Evolutionary conservation across 441 rosid genomes (phyloP).

Genomic region (Adansonia madagascariensis): DNA sequence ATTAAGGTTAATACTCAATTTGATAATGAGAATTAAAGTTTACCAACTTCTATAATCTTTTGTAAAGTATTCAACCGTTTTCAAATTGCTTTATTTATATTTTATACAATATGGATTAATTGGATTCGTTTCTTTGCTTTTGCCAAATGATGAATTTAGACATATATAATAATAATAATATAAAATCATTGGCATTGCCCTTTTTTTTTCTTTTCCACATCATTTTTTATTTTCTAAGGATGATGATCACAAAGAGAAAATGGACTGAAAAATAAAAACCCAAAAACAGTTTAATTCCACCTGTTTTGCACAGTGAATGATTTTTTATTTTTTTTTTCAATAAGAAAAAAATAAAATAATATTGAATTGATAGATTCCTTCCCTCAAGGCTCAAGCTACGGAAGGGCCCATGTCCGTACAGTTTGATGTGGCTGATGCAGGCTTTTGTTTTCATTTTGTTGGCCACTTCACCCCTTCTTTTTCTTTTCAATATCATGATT

Average conservation of each 20-base stretch:
- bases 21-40: no score
- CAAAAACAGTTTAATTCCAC: background rate
- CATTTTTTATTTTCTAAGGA: no score
- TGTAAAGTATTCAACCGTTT: no score
- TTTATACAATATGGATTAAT: no score
- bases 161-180: no score
- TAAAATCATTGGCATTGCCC: no score
- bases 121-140: no score
- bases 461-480: constrained; percentile 5
- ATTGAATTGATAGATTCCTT: constrained; percentile 28
- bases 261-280: background rate
- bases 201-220: no score
- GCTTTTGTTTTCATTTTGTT: constrained; percentile 19
- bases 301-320: background rate
- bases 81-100: no score
- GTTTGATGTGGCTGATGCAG: constrained; percentile 19
- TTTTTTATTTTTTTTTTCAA: background rate
- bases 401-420: constrained; percentile 30
- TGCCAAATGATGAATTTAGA: no score
- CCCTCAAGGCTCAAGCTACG: constrained; percentile 25
- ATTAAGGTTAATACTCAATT: no score
- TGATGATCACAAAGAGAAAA: background rate
- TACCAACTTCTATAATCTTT: no score
- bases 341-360: background rate
- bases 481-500: constrained; percentile 16